A percentile compares a stretch with the other conserved stretches of the same genome.
phyloP scores from a whole-genome alignment of 768 basidiomycete species.

The Tulasnella sp. region DNA sequence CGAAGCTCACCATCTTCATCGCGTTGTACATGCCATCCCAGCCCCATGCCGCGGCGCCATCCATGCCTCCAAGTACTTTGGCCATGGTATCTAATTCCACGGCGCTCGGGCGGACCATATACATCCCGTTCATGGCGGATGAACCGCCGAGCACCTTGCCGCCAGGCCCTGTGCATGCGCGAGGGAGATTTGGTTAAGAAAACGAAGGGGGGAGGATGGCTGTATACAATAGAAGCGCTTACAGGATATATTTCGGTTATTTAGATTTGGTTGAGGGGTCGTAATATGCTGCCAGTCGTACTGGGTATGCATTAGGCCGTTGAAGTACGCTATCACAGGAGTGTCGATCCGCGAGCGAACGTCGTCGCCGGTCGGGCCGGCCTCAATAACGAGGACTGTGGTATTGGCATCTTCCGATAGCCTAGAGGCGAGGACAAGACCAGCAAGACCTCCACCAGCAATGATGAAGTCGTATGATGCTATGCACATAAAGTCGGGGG shows the following conservation, averaged over 20 bases:
- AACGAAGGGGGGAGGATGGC: background rate
- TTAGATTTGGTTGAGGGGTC: constrained; percentile 46
- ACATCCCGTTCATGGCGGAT: constrained; percentile 67
- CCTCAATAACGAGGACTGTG: constrained; percentile 28
- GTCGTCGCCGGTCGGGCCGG: constrained; percentile 28
- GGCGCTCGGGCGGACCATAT: constrained; percentile 53
- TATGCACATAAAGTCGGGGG: background rate
- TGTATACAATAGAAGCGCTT: background rate
- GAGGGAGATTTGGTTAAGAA: background rate
- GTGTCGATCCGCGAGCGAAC: constrained; percentile 41
- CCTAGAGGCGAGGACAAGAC: constrained; percentile 29
- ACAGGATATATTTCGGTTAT: constrained; percentile 45
- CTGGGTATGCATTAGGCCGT: constrained; percentile 46
- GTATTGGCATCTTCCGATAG: constrained; percentile 27
- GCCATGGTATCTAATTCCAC: constrained; percentile 51
- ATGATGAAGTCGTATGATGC: constrained; percentile 29
- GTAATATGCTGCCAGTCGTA: constrained; percentile 59
- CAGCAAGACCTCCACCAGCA: constrained; percentile 29
- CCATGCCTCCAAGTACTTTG: constrained; percentile 34
- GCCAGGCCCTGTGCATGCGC: constrained; percentile 30
- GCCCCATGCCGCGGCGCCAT: constrained; percentile 41
- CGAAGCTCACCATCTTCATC: constrained; percentile 40
- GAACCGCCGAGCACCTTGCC: constrained; percentile 70
- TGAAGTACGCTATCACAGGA: constrained; percentile 53
- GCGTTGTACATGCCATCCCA: constrained; percentile 48